Conservation (phyloP, 192 early-diverging fungal species). For the Umbelopsis ramanniana region DNA sequence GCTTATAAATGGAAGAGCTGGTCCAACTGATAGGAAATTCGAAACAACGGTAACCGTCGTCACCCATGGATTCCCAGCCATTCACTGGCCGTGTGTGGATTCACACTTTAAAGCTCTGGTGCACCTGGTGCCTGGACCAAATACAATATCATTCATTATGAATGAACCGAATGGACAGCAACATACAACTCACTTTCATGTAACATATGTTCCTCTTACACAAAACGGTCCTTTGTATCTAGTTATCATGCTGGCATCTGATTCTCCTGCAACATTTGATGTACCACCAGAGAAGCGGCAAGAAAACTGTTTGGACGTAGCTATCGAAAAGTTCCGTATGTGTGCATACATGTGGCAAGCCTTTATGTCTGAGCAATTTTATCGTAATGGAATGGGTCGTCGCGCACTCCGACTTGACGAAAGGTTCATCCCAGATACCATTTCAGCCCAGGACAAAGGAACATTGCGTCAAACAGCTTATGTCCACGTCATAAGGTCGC, state of each 20-base stretch:
- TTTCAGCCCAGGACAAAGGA: constrained; percentile 47
- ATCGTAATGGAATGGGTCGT: constrained; percentile 69
- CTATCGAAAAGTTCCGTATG: constrained; percentile 60
- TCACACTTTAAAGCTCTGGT: constrained; percentile 65
- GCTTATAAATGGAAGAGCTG: constrained; percentile 40
- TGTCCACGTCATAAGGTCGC: constrained; percentile 56
- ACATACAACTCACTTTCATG: constrained; percentile 32
- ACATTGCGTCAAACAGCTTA: constrained; percentile 54
- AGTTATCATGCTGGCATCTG: constrained; percentile 58
- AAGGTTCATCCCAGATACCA: constrained; percentile 53
- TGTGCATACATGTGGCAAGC: constrained; percentile 76
- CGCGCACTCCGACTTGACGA: constrained; percentile 73
- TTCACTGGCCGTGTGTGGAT: constrained; percentile 55
- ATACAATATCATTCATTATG: constrained; percentile 56
- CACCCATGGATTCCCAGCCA: constrained; percentile 49
- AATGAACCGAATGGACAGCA: constrained; percentile 31
- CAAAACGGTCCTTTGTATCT: constrained; percentile 65
- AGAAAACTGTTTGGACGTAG: constrained; percentile 52
- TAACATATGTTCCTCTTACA: constrained; percentile 52
- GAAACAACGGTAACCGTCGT: constrained; percentile 35
- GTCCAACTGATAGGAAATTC: constrained; percentile 15
- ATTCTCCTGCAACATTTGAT: constrained; percentile 63
- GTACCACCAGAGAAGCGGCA: constrained; percentile 57
- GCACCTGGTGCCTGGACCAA: constrained; percentile 59
- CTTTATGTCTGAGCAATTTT: constrained; percentile 70